A percentile compares a stretch with the other conserved stretches of the same genome.
These are phyloP conservation scores for Scleroderma bovista DNA, from an alignment of 768 basidiomycete genomes.

Conservation along the genomic window DNA sequence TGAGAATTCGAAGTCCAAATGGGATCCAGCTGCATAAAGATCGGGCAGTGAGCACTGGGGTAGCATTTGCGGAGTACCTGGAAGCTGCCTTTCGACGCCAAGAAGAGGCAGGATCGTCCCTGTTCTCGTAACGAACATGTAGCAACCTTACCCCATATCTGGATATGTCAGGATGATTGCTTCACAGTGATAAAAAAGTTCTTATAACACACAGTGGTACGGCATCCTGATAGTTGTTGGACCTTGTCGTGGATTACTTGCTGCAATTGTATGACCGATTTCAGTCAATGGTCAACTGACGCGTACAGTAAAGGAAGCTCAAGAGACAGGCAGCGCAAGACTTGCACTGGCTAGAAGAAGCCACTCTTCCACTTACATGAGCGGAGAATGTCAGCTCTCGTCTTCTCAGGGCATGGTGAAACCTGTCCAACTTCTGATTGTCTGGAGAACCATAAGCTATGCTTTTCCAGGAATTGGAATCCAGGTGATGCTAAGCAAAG, in stretches of 20 bases:
- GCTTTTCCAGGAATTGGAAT: background rate
- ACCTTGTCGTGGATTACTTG: conserved; percentile 29
- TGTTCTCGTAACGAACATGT: conserved; percentile 30
- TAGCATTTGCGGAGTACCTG: conserved; percentile 26
- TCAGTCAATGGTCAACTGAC: conserved; percentile 16
- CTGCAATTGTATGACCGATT: conserved; percentile 15
- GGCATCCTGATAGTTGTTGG: conserved; percentile 26
- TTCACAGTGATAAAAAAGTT: background rate
- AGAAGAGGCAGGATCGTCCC: conserved; percentile 30
- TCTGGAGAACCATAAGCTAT: background rate
- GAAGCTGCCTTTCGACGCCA: conserved; percentile 32
- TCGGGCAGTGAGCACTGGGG: conserved; percentile 8
- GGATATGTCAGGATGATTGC: conserved; percentile 21
- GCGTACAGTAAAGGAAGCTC: conserved; percentile 4
- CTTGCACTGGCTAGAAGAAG: too few species aligned
- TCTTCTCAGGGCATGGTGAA: too few species aligned
- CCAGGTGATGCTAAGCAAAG: conserved; percentile 12
- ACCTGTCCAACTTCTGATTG: background rate
- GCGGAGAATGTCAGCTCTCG: conserved; percentile 7
- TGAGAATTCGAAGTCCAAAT: conserved; percentile 4
- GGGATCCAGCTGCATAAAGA: conserved; percentile 8
- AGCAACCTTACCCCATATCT: conserved; percentile 28
- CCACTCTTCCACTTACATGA: background rate
- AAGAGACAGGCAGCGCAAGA: background rate
- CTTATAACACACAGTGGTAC: conserved; percentile 21